Percentiles rank a stretch among this genome's conserved stretches.
phyloP scores from a whole-genome alignment of 441 rosid genomes.

The Lepidium campestre region DNA sequence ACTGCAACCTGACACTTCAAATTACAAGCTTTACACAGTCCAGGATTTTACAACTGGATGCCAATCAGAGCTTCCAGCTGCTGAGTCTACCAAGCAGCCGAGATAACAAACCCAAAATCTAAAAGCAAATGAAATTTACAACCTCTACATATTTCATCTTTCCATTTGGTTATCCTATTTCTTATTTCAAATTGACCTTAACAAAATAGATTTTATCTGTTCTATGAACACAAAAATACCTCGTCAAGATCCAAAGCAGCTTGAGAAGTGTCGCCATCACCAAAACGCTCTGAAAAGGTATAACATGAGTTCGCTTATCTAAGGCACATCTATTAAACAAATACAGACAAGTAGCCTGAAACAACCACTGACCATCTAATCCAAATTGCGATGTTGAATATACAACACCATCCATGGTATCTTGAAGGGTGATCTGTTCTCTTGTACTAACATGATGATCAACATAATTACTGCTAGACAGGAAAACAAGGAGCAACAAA shows the following conservation, averaged over 20 bases:
- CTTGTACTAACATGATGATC: conserved; percentile 96
- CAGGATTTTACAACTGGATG: conserved; percentile 5
- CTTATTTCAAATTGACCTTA: conserved; percentile 9
- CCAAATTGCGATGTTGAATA: conserved; percentile 95
- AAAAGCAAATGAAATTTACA: not conserved
- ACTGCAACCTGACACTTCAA: not conserved
- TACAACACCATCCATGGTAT: conserved; percentile 93
- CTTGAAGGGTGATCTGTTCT: conserved; percentile 99
- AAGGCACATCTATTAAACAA: not conserved
- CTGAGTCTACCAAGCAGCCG: not conserved
- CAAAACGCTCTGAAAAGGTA: conserved; percentile 82
- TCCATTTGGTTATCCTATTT: conserved; percentile 2
- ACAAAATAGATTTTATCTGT: not conserved
- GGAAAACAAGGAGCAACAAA: conserved; percentile 17
- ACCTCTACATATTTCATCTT: not conserved
- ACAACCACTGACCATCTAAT: conserved; percentile 74
- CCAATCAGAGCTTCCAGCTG: conserved; percentile 11
- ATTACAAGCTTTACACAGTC: not conserved
- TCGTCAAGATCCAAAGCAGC: conserved; percentile 90
- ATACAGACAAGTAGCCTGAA: conserved; percentile 17
- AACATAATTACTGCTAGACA: conserved; percentile 71
- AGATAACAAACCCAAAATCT: not conserved
- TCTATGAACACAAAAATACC: conserved; percentile 44
- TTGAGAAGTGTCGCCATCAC: conserved; percentile 95
- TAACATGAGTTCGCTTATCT: conserved; percentile 11